Conservation (phyloP, 1,139 yeast species). For the Geotrichum phurueaensis region DNA sequence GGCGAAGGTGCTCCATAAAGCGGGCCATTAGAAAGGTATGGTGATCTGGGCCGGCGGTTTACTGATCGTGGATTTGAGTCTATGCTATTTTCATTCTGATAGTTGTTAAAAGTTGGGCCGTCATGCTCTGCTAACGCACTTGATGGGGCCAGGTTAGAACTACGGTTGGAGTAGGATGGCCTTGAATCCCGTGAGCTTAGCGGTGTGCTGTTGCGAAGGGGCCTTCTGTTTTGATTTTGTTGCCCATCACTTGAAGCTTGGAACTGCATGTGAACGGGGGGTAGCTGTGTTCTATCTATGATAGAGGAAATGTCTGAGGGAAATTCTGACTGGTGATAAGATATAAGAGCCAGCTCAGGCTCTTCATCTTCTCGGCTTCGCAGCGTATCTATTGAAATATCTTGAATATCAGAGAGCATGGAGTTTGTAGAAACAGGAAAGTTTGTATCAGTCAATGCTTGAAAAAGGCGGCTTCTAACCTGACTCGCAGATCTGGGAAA, state of each 20-base stretch:
- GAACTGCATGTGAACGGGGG: neutral
- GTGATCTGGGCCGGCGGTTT: neutral
- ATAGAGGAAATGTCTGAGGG: neutral
- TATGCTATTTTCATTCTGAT: neutral
- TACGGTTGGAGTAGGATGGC: neutral
- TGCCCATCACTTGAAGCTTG: neutral
- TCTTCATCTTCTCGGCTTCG: constrained; percentile 11
- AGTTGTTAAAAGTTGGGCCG: neutral
- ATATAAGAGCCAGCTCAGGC: constrained; percentile 10
- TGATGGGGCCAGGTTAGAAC: neutral
- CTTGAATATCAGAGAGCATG: neutral
- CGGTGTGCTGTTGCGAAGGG: neutral
- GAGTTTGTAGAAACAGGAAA: neutral
- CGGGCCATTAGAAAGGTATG: neutral
- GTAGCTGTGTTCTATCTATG: neutral
- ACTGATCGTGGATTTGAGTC: neutral
- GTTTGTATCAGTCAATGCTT: neutral
- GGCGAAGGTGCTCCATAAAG: neutral
- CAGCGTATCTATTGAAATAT: neutral
- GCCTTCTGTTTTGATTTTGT: neutral
- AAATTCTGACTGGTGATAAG: neutral
- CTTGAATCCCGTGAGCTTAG: neutral
- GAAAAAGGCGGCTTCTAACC: neutral
- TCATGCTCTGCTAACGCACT: neutral
- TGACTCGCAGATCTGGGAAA: neutral